Conservation (phyloP, 2,329 filamentous ascomycete species). For the Penicillium sp. region DNA sequence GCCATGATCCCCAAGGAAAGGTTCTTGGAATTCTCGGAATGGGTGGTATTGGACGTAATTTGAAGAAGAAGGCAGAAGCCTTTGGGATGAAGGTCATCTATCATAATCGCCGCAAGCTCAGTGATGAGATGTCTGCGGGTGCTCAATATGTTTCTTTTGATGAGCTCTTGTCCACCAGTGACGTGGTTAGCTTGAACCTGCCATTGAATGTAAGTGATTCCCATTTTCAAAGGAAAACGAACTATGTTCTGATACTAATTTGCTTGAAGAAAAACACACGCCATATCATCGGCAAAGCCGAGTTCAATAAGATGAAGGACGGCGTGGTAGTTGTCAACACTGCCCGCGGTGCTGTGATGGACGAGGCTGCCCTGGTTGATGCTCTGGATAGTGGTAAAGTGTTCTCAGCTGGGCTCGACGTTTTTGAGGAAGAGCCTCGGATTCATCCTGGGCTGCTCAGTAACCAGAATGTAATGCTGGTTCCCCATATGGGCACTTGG, state of each 20-base stretch:
- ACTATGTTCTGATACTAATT: conserved; percentile 2
- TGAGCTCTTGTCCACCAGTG: conserved; percentile 58
- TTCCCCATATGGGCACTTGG: conserved; percentile 82
- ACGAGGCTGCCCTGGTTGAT: conserved; percentile 68
- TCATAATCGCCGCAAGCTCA: conserved; percentile 59
- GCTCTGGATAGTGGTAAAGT: conserved; percentile 64
- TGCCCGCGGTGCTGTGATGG: conserved; percentile 70
- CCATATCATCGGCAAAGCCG: conserved; percentile 62
- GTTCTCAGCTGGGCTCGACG: conserved; percentile 64
- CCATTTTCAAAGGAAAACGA: conserved; percentile 1
- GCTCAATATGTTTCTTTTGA: conserved; percentile 56
- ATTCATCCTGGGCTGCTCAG: conserved; percentile 62
- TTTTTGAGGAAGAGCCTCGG: conserved; percentile 72
- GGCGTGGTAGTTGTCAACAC: conserved; percentile 74
- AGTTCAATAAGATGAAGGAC: conserved; percentile 69
- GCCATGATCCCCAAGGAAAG: conserved; percentile 72
- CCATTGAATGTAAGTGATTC: conserved; percentile 62
- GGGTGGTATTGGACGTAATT: conserved; percentile 72
- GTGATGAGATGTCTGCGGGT: conserved; percentile 41
- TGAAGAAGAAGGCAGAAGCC: conserved; percentile 63
- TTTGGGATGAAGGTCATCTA: conserved; percentile 72
- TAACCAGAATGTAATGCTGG: conserved; percentile 63
- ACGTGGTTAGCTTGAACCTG: conserved; percentile 71
- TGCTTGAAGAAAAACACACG: conserved; percentile 51
- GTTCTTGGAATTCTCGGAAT: conserved; percentile 72